phyloP scores from a whole-genome alignment of 345 rosid genomes.

The Lagerstroemia speciosa region DNA sequence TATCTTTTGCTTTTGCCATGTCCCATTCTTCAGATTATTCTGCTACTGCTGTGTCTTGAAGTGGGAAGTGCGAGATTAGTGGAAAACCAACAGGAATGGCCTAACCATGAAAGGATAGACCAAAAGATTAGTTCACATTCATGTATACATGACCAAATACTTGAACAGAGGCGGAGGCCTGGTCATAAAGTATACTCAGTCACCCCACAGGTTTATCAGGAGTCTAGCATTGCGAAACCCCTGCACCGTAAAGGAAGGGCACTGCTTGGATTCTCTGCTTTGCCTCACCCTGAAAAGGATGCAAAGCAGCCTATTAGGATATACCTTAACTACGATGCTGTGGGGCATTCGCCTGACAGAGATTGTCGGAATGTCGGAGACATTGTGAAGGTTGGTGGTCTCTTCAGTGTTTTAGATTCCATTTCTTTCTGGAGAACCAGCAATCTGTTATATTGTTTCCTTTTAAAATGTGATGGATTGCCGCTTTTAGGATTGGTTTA shows the following conservation, averaged over 20 bases:
- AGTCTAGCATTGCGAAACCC: constrained; percentile 28
- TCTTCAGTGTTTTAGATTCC: neutral
- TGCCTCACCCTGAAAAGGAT: constrained; percentile 25
- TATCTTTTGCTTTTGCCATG: neutral
- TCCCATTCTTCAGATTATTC: constrained; percentile 42
- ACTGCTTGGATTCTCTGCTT: constrained; percentile 48
- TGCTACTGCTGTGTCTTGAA: constrained; percentile 41
- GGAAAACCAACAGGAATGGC: constrained; percentile 27
- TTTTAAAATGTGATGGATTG: neutral
- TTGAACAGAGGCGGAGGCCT: constrained; percentile 78
- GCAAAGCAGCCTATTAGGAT: constrained; percentile 87
- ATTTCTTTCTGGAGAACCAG: neutral
- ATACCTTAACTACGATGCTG: constrained; percentile 93
- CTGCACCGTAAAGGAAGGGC: constrained; percentile 59
- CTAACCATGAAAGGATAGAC: constrained; percentile 31
- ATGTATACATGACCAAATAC: constrained; percentile 89
- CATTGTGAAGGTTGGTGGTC: constrained; percentile 71
- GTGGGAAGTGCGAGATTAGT: constrained; percentile 30
- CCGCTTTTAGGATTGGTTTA: neutral
- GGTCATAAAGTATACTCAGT: constrained; percentile 75
- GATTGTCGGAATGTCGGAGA: constrained; percentile 82
- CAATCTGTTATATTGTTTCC: neutral
- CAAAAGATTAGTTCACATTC: constrained; percentile 59
- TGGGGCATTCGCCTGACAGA: constrained; percentile 85
- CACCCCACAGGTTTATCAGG: constrained; percentile 81